These are phyloP conservation scores for Penicillium sp. DNA, from an alignment of 2,329 filamentous ascomycete genomes.

Conservation along the genomic window DNA sequence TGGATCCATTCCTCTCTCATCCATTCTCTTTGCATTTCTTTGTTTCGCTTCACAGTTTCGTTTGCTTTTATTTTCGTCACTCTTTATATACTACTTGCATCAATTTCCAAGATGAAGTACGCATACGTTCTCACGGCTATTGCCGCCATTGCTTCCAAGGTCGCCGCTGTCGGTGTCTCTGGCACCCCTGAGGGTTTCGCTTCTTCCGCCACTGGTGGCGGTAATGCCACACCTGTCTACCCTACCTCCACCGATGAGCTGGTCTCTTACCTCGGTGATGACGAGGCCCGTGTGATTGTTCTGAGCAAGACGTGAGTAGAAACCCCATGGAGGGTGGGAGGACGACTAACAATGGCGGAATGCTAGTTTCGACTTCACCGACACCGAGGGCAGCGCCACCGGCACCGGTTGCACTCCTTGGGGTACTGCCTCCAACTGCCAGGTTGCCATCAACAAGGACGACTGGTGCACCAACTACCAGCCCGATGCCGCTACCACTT, in stretches of 20 bases:
- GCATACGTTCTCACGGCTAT: conserved; percentile 2
- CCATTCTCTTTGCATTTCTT: neutral
- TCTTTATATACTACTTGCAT: neutral
- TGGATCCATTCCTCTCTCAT: neutral
- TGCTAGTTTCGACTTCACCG: conserved; percentile 6
- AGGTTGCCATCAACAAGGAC: conserved; percentile 7
- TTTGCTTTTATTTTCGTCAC: neutral
- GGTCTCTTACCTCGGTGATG: conserved; percentile 7
- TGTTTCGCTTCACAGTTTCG: neutral
- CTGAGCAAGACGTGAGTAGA: conserved; percentile 6
- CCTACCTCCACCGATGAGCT: conserved; percentile 7
- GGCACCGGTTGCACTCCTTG: conserved; percentile 4
- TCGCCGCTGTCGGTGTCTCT: conserved; percentile 3
- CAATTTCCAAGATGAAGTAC: conserved; percentile 1
- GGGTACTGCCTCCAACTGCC: conserved; percentile 4
- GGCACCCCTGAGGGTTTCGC: conserved; percentile 8
- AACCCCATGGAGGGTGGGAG: too few relatives aligned
- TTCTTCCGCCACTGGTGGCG: conserved; percentile 6
- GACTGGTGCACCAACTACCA: conserved; percentile 7
- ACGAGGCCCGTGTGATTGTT: conserved; percentile 5
- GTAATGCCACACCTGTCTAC: conserved; percentile 2
- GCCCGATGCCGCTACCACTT: conserved; percentile 2
- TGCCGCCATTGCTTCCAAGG: conserved; percentile 1
- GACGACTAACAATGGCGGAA: neutral
- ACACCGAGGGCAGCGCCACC: conserved; percentile 1